A percentile compares a stretch with the other conserved stretches of the same genome.
These are phyloP conservation scores for Carex scoparia DNA, from an alignment of 176 grass and related monocot species.

Conservation along the genomic window DNA sequence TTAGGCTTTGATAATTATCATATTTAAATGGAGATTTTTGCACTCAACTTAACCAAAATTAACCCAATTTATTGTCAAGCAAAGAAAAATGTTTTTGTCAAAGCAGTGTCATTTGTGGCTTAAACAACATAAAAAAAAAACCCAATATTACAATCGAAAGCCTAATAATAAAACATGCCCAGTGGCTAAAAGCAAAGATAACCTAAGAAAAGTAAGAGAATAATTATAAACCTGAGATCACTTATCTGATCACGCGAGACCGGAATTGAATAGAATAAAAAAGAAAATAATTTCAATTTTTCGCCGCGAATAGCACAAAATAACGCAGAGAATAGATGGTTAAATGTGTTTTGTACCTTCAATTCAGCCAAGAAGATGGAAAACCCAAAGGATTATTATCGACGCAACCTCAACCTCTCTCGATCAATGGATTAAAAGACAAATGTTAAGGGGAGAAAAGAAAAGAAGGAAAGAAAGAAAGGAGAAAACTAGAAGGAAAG, in stretches of 20 bases:
- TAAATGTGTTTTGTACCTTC: neutral
- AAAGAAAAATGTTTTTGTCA: neutral
- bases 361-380: neutral
- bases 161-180: neutral
- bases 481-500: conserved; percentile 7
- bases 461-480: neutral
- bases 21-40: neutral
- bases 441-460: neutral
- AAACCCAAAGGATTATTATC: neutral
- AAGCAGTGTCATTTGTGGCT: neutral
- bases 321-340: conserved; percentile 2
- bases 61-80: neutral
- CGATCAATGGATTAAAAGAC: neutral
- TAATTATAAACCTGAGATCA: neutral
- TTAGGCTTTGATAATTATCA: neutral
- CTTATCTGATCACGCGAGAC: neutral
- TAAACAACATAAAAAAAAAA: neutral
- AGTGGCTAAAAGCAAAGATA: neutral
- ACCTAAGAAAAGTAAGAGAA: neutral
- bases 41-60: neutral
- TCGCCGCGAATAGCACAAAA: neutral
- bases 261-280: neutral
- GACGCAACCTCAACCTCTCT: conserved; percentile 18
- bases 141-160: neutral
- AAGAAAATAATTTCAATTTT: neutral